Conservation (phyloP, 768 basidiomycete genomes). For the Mycena crocata region DNA sequence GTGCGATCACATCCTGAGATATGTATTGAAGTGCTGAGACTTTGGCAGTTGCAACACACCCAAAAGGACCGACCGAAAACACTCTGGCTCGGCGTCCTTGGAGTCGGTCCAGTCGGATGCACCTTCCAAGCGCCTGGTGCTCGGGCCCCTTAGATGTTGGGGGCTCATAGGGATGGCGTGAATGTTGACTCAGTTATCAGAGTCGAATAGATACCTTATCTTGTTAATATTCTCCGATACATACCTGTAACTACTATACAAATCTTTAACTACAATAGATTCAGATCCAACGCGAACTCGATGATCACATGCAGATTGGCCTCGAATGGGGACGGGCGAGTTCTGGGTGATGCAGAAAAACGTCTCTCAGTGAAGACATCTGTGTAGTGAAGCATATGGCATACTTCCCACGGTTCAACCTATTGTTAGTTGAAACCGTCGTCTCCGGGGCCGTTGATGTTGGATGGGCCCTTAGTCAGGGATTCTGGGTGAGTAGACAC, state of each 20-base stretch:
- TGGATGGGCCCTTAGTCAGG: no score
- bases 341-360: no score
- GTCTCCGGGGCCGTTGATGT: no score
- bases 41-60: neutral
- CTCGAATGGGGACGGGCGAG: no score
- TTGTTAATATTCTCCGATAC: neutral
- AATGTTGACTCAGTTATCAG: neutral
- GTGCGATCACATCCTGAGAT: no score
- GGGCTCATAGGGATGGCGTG: neutral
- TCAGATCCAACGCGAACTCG: neutral
- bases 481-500: no score
- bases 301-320: no score
- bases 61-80: neutral
- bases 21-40: no score
- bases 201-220: constrained; percentile 13
- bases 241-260: no score
- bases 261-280: neutral
- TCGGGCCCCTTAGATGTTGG: neutral
- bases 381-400: neutral
- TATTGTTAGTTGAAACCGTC: no score
- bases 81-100: neutral
- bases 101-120: neutral
- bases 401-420: neutral
- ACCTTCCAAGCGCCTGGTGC: no score
- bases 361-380: neutral